Conservation (phyloP, 2,329 filamentous ascomycete species). For the Calycina marina region DNA sequence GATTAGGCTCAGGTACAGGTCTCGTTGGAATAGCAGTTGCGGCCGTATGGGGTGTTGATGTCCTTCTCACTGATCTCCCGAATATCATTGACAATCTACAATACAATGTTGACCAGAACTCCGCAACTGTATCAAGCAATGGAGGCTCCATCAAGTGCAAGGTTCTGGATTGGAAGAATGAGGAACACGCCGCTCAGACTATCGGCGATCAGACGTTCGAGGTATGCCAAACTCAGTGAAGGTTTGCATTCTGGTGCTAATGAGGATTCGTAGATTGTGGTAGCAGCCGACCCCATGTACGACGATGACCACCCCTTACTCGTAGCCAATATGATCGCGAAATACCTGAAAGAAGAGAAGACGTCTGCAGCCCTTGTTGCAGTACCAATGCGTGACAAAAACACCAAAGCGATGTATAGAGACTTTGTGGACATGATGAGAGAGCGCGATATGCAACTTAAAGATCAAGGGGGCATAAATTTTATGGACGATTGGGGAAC, state of each 20-base stretch:
- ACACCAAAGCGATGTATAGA: conserved; percentile 44
- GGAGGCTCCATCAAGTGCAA: conserved; percentile 47
- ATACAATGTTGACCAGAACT: conserved; percentile 58
- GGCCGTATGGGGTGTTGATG: conserved; percentile 47
- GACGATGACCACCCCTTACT: conserved; percentile 67
- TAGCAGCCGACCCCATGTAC: conserved; percentile 81
- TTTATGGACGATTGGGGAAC: conserved; percentile 60
- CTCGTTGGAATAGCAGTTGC: conserved; percentile 81
- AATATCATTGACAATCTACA: conserved; percentile 70
- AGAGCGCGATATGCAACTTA: conserved; percentile 32
- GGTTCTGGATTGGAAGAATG: conserved; percentile 38
- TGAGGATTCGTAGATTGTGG: conserved; percentile 41
- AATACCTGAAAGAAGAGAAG: conserved; percentile 44
- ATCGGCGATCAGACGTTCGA: not conserved
- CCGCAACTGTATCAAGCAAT: conserved; percentile 33
- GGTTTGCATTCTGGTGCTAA: not conserved
- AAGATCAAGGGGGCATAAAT: conserved; percentile 46
- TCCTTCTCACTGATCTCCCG: conserved; percentile 70
- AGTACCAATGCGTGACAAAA: conserved; percentile 62
- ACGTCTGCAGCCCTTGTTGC: conserved; percentile 59
- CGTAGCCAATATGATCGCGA: conserved; percentile 53
- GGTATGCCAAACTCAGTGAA: conserved; percentile 4
- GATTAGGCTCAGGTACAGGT: conserved; percentile 82
- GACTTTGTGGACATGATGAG: conserved; percentile 49
- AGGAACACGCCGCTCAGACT: conserved; percentile 1